Percentiles rank a stretch among this genome's conserved stretches.
Evolutionary conservation across 192 early-diverging fungal genomes (phyloP).

Genomic region (Powellomyces hirtus): DNA sequence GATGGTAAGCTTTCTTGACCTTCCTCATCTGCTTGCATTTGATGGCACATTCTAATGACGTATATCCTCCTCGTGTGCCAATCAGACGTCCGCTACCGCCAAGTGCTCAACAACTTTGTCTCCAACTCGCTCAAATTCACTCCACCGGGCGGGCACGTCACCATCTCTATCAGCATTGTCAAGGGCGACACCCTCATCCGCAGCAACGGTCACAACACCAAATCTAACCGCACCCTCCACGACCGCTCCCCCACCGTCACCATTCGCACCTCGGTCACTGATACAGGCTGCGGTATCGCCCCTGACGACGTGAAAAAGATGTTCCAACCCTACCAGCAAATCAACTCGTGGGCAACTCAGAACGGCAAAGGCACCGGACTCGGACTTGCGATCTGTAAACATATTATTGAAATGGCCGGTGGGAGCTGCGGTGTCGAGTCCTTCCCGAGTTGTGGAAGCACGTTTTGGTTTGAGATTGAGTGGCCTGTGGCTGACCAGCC

Average conservation of each 20-base stretch:
- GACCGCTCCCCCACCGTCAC: background rate
- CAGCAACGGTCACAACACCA: background rate
- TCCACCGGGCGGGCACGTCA: background rate
- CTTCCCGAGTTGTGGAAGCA: conserved; percentile 2
- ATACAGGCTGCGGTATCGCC: conserved; percentile 16
- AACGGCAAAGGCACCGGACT: conserved; percentile 27
- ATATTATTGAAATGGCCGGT: conserved; percentile 27
- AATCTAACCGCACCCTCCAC: background rate
- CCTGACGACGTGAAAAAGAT: conserved; percentile 10
- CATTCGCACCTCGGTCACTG: conserved; percentile 19
- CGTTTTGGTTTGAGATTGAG: conserved; percentile 24
- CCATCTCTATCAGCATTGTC: background rate
- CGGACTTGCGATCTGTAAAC: conserved; percentile 24
- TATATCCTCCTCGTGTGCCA: background rate
- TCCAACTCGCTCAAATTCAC: conserved; percentile 81
- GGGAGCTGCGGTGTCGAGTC: conserved; percentile 22
- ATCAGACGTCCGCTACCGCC: conserved; percentile 53
- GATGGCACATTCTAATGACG: background rate
- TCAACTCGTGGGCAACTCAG: conserved; percentile 11
- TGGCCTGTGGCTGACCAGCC: background rate
- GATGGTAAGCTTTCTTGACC: conserved; percentile 23
- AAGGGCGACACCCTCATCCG: background rate
- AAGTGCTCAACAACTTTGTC: conserved; percentile 79
- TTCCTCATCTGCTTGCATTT: background rate
- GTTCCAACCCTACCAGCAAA: conserved; percentile 27